Evolutionary conservation across 2,329 filamentous ascomycete species (phyloP), one percentile per base, ranked within the genome.

Genomic region (Neopestalotiopsis rosae): DNA sequence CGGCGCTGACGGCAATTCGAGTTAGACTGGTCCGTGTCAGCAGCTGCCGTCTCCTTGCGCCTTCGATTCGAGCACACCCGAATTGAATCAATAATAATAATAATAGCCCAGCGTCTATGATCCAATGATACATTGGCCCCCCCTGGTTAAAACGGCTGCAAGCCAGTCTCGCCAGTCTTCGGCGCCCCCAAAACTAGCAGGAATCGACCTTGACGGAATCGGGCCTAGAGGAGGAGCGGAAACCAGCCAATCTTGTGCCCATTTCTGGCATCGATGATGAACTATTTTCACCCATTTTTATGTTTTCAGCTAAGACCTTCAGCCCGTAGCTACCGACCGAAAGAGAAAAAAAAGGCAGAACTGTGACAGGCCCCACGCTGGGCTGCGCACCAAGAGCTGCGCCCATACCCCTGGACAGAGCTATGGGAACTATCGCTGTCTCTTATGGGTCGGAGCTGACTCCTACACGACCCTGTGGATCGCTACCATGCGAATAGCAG

Each of bases 21-120:
- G 62, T 65, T 68, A 68, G 67, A 65, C 40, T 68, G 30, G 61
- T 56, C 67, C 67, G 67, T 49, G 64, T 34, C 61, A 65, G 45
- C 45, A 38, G 45, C n/a, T 62, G 12, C 59, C 59, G 59, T 62
- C 59, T 28, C 24, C 24, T 62, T 62, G 34, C 59, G 59, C 59
- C 34, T 67, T 49, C 40, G 40, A 67, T 62, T 40, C 34, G 56
- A 57, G 30, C 52, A 30, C 28, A 20, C 38, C 63, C 58, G 65
- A 61, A 38, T 56, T 17, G 58, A 56, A 64, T 56, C 45, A 52
- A 52, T 52, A 52, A 52, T 52, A 52, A 52, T 52, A 52, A 52
- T 52, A 52, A 24, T 52, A 52, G 45, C 45, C 13, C 24, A 38
- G 45, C 45, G 45, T 32, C 30, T 57, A 66, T 38, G 17, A 40